A percentile compares a stretch with the other conserved stretches of the same genome.
phyloP scores from a whole-genome alignment of 2,329 filamentous ascomycete species.

The Trichoderma sp. region DNA sequence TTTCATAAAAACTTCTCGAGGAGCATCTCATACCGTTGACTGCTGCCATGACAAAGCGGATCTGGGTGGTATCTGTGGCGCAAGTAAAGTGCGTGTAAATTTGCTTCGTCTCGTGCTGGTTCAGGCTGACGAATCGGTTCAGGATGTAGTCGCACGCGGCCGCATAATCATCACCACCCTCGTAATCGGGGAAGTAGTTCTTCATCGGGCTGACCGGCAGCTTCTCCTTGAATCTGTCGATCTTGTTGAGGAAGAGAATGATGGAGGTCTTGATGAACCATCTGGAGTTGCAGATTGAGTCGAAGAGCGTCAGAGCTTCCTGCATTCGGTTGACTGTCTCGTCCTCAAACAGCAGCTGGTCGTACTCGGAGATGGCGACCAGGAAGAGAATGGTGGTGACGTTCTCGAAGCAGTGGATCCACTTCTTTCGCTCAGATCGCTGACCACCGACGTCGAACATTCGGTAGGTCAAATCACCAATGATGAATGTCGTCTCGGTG shows the following conservation, averaged over 20 bases:
- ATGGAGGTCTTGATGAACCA: slow-evolving; percentile 91
- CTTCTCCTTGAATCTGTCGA: slow-evolving; percentile 86
- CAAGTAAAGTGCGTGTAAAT: slow-evolving; percentile 99
- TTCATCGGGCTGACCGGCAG: slow-evolving; percentile 78
- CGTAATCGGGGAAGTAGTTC: slow-evolving; percentile 87
- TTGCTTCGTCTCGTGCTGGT: slow-evolving; percentile 99
- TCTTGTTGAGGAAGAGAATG: slow-evolving; percentile 88
- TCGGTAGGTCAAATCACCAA: slow-evolving; percentile 88
- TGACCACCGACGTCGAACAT: slow-evolving; percentile 98
- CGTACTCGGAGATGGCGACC: slow-evolving; percentile 95
- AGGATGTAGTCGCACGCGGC: slow-evolving; percentile 98
- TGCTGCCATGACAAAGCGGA: slow-evolving; percentile 98
- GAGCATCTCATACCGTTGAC: slow-evolving; percentile 76
- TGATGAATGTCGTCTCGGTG: slow-evolving; percentile 93
- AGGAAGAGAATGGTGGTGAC: slow-evolving; percentile 96
- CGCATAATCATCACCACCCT: slow-evolving; percentile 92
- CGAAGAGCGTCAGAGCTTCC: slow-evolving; percentile 80
- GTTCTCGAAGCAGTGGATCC: slow-evolving; percentile 99
- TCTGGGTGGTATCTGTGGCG: slow-evolving; percentile 97
- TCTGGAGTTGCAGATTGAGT: slow-evolving; percentile 82
- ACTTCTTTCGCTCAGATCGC: slow-evolving; percentile 96
- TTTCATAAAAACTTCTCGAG: neutral
- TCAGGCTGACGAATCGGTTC: slow-evolving; percentile 96
- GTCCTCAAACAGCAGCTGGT: slow-evolving; percentile 92
- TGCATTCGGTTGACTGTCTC: slow-evolving; percentile 96